Conservation (phyloP, 2,329 filamentous ascomycete genomes). For the Biscogniauxia marginata region DNA sequence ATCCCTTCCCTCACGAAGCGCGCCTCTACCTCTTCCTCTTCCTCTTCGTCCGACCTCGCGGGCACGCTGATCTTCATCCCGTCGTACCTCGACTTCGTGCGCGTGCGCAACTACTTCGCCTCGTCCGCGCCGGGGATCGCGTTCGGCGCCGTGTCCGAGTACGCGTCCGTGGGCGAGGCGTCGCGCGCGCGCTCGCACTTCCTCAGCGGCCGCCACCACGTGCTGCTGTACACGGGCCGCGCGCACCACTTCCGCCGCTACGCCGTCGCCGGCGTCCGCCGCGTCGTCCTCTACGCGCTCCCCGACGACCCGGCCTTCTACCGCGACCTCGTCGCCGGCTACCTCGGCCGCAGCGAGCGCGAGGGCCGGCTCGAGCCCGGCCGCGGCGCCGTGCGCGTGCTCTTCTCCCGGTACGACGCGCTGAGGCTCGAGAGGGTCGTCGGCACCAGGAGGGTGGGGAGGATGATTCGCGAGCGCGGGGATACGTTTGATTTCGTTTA, state of each 20-base stretch:
- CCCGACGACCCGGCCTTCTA: slow-evolving; percentile 88
- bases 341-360: slow-evolving; percentile 59
- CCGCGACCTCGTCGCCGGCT: slow-evolving; percentile 70
- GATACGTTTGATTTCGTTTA: slow-evolving; percentile 97
- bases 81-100: slow-evolving; percentile 92
- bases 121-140: slow-evolving; percentile 55
- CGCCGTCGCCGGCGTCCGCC: slow-evolving; percentile 74
- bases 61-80: slow-evolving; percentile 89
- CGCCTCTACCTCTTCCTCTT: slow-evolving; percentile 27
- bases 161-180: slow-evolving; percentile 74
- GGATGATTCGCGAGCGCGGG: slow-evolving; percentile 78
- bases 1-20: slow-evolving; percentile 72
- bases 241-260: slow-evolving; percentile 98
- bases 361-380: slow-evolving; percentile 55
- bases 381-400: slow-evolving; percentile 56
- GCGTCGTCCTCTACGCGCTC: slow-evolving; percentile 84
- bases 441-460: slow-evolving; percentile 74
- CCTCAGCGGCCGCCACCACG: slow-evolving; percentile 73
- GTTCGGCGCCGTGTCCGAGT: slow-evolving; percentile 87
- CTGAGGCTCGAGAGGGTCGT: slow-evolving; percentile 87
- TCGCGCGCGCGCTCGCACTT: slow-evolving; percentile 87
- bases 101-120: slow-evolving; percentile 88
- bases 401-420: slow-evolving; percentile 89
- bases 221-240: slow-evolving; percentile 89
- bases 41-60: not conserved